Evolutionary conservation across 768 basidiomycete species (phyloP), one percentile per base, ranked within the genome.

Genomic region (Rhizopogon vesiculosus): DNA sequence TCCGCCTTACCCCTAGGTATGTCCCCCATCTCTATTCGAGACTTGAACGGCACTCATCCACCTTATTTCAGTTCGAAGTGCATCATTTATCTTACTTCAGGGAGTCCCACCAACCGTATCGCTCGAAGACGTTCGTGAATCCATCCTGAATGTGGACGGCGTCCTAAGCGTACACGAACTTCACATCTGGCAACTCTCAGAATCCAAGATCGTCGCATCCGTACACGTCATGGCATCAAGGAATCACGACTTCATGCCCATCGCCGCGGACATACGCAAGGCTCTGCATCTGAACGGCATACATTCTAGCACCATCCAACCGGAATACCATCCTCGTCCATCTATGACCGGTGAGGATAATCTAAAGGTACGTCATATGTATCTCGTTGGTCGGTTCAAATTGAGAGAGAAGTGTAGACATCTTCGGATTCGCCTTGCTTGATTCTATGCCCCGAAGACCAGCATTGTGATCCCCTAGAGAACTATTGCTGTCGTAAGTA

Each of bases 111-210:
- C 87, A 3, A 88, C 86, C 19, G 81, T 99, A 25, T 93, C 93
- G 0, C 78, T 98, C 22, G 93, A 96, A 19, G 84, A 86, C 60
- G 89, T 98, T 19, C 84, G 88, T 43, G 72, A 76, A 16, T 84
- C 89, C 5, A 96, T 99, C 53, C 76, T 89, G 15, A 75, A 74
- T 3, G 89, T 98, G 22, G 80, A 88, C 3, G 96, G 97, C 49
- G 97, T 89, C 25, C 69, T 82, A 53, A 83, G 84, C 16, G 76
- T 98, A 29, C 97, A 98, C 64, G 93, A 98, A 66, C 79, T 99
- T 22, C 97, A 99, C 72, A 84, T 98, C 54, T 99, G 97, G 97
- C 93, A 96, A 64, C 81, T 99, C 46, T 95, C 93, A 13, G 97
- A 99, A 72, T 85, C 82, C 55, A 98, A 97, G 69, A 85, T 94